Evolutionary conservation across 768 basidiomycete species (phyloP).

Genomic region (Tylopilus sp.): DNA sequence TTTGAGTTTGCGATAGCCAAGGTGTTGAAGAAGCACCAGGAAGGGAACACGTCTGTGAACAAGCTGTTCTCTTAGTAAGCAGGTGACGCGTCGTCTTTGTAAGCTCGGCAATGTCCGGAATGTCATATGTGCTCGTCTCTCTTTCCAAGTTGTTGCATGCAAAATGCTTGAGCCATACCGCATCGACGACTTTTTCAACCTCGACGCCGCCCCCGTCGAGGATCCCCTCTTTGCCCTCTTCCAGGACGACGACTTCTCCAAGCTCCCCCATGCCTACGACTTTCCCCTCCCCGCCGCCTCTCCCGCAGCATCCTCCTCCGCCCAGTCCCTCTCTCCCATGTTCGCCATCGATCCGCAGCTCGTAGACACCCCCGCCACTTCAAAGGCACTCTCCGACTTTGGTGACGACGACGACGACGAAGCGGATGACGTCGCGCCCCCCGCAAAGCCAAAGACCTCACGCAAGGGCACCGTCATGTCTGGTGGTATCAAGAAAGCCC

Average conservation of each 20-base stretch:
- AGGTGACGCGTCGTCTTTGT: slow-evolving; percentile 19
- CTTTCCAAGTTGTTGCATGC: too few species aligned
- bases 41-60: slow-evolving; percentile 90
- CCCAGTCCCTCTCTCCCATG: slow-evolving; percentile 24
- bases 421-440: slow-evolving; percentile 15
- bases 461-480: slow-evolving; percentile 68
- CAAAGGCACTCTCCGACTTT: slow-evolving; percentile 40
- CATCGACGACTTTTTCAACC: slow-evolving; percentile 63
- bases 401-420: slow-evolving; percentile 35
- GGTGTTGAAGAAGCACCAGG: slow-evolving; percentile 96
- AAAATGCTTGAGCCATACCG: slow-evolving; percentile 24
- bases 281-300: slow-evolving; percentile 24
- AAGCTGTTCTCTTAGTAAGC: slow-evolving; percentile 70
- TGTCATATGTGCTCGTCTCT: too few species aligned
- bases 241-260: slow-evolving; percentile 41
- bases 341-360: slow-evolving; percentile 74
- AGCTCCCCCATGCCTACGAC: slow-evolving; percentile 28
- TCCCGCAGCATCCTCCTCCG: slow-evolving; percentile 18
- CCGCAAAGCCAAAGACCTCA: slow-evolving; percentile 45
- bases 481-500: slow-evolving; percentile 69
- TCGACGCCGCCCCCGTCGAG: slow-evolving; percentile 47
- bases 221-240: slow-evolving; percentile 43
- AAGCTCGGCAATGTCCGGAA: slow-evolving; percentile 14
- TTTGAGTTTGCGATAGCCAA: slow-evolving; percentile 99
- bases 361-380: slow-evolving; percentile 59